Base-by-base conservation (phyloP, 2,329 filamentous ascomycete species). In the Fusarium sp. region DNA sequence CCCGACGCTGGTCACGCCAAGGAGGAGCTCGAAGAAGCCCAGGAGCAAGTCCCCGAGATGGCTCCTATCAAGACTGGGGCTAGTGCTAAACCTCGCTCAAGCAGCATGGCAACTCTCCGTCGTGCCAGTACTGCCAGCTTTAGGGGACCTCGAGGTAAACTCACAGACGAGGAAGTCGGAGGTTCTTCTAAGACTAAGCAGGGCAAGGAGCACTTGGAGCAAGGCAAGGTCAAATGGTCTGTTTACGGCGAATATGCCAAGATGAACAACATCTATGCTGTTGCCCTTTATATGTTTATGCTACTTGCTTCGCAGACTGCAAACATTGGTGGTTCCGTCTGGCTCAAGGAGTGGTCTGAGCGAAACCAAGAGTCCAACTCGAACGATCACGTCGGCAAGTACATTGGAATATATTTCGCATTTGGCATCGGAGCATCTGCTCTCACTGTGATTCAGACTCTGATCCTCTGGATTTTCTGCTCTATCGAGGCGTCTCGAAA, bases 381-480 rank as follows among this genome's bases (percentile, higher is more conserved):
- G 48, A 98, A 98, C 77, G 86, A 88, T 11, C 77, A 94, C 40
- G 88, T 97, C 62, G 94, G 92, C 73, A 97, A 93, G 80, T 99
- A 94, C 77, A 92, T 99, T 76, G 93, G 95, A 61, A 89, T 99
- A 70, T 99, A 99, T 82, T 96, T 99, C 81, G 93, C 92, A 18
- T 93, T 99, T 80, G 97, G 96, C 49, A 88, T 99, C 54, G 95
- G 95, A 32, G 91, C 93, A 27, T 92, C 96, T 42, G 86, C 88
- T 45, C 85, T 99, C 69, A 95, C 97, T 5, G 93, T 98, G 43
- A 77, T 97, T 30, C 96, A 98, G 81, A 98, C 95, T 8, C 83
- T 99, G 73, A 94, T 99, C 69, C 85, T 99, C 28, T 99, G 96
- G 96, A 98, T 99, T 72, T 98, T 99, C 83, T 99, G 97, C 82